Percentiles rank a stretch among this genome's conserved stretches.
phyloP scores from a whole-genome alignment of 2,329 filamentous ascomycete species.

The Aspergillus terreus region DNA sequence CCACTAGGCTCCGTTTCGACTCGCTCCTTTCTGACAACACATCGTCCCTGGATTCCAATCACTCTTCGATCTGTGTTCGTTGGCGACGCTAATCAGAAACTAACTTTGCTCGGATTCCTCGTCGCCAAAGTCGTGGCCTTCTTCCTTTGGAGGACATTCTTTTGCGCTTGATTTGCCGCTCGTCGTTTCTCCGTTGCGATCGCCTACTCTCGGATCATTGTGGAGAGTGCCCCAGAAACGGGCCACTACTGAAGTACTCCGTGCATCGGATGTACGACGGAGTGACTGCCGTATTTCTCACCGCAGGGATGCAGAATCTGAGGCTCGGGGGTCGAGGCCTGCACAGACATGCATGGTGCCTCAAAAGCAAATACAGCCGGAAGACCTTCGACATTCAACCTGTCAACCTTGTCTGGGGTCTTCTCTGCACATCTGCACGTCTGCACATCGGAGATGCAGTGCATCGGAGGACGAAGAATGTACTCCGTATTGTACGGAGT shows the following conservation, averaged over 20 bases:
- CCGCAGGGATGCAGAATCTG: neutral
- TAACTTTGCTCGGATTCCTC: too few relatives aligned
- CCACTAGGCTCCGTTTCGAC: too few relatives aligned
- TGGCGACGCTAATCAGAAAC: too few relatives aligned
- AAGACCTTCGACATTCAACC: neutral
- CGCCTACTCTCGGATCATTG: neutral
- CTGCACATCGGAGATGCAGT: neutral
- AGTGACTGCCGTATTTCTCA: too few relatives aligned
- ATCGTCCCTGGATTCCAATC: too few relatives aligned
- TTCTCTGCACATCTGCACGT: neutral
- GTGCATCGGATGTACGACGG: too few relatives aligned
- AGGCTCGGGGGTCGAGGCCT: neutral
- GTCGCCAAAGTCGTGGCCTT: too few relatives aligned
- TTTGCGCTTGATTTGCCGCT: too few relatives aligned
- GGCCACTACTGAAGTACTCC: neutral
- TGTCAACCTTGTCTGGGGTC: neutral
- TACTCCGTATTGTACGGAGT: neutral
- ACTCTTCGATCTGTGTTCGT: too few relatives aligned
- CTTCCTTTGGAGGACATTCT: too few relatives aligned
- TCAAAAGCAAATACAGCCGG: neutral
- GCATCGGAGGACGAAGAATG: neutral
- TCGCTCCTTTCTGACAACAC: too few relatives aligned
- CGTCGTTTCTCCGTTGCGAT: neutral
- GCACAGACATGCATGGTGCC: neutral
- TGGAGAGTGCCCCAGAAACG: neutral